Conservation (phyloP, 805 yeast species). For the Alloascoidea africana region DNA sequence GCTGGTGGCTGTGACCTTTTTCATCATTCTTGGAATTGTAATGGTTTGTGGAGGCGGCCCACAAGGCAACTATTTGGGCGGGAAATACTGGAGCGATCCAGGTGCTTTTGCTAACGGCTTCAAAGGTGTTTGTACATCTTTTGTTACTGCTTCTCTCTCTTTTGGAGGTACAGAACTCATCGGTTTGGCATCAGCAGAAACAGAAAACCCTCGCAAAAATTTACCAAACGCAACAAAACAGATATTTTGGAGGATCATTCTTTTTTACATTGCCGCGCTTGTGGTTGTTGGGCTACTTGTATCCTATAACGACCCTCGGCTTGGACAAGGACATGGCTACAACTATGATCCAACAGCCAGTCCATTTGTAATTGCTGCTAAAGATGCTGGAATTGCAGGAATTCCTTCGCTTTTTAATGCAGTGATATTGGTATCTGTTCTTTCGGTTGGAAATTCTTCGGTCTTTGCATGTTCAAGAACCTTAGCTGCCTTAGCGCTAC, state of each 20-base stretch:
- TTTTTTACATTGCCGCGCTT: slow-evolving; percentile 50
- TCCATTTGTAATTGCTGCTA: slow-evolving; percentile 62
- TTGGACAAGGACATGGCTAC: slow-evolving; percentile 29
- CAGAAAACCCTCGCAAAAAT: slow-evolving; percentile 47
- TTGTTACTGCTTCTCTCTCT: slow-evolving; percentile 65
- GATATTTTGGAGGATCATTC: slow-evolving; percentile 67
- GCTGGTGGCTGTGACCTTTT: slow-evolving; percentile 29
- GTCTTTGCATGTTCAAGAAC: slow-evolving; percentile 61
- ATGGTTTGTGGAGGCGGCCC: slow-evolving; percentile 36
- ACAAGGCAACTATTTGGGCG: slow-evolving; percentile 26
- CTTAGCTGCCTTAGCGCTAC: slow-evolving; percentile 49
- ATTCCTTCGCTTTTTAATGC: slow-evolving; percentile 60
- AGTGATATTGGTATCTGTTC: slow-evolving; percentile 50
- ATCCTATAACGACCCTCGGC: slow-evolving; percentile 39
- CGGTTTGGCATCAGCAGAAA: slow-evolving; percentile 68
- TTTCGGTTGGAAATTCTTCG: slow-evolving; percentile 63
- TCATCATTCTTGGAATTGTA: slow-evolving; percentile 29
- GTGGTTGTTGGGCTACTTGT: slow-evolving; percentile 53
- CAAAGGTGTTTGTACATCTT: slow-evolving; percentile 59
- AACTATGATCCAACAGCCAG: slow-evolving; percentile 51
- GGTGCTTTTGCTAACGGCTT: slow-evolving; percentile 49
- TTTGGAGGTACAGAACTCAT: slow-evolving; percentile 64
- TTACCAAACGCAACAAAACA: slow-evolving; percentile 68
- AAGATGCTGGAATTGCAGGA: slow-evolving; percentile 48
- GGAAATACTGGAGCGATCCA: no score